phyloP scores from a whole-genome alignment of 169 alveolate species.

The Plasmodium adleri region DNA sequence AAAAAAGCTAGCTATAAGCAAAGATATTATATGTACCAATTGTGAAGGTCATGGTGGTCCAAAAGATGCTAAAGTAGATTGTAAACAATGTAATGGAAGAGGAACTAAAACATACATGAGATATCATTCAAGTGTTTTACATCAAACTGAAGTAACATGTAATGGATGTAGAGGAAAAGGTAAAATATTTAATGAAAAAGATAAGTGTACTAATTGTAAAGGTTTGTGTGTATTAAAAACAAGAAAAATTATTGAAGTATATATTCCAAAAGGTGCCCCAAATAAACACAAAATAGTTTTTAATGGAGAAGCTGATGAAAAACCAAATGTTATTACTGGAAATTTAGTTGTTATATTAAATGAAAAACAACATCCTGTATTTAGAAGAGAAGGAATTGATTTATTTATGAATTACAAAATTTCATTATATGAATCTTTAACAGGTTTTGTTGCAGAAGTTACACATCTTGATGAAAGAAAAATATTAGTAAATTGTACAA shows the following conservation, averaged over 20 bases:
- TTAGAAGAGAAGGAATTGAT: conserved; percentile 96
- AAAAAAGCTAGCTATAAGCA: conserved; percentile 93
- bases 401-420: conserved; percentile 92
- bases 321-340: conserved; percentile 96
- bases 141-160: conserved; percentile 93
- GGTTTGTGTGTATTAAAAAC: conserved; percentile 93
- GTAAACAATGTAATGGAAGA: conserved; percentile 96
- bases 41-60: conserved; percentile 99
- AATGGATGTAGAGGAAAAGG: conserved; percentile 95
- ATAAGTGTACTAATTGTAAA: conserved; percentile 93
- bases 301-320: conserved; percentile 97
- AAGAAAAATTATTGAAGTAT: conserved; percentile 93
- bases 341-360: conserved; percentile 91
- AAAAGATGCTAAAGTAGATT: conserved; percentile 92
- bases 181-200: conserved; percentile 88
- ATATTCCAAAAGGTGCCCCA: conserved; percentile 96
- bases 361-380: conserved; percentile 90
- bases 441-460: conserved; percentile 94
- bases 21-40: conserved; percentile 94
- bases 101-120: conserved; percentile 91
- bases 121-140: conserved; percentile 94
- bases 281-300: conserved; percentile 94
- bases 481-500: conserved; percentile 44
- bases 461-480: conserved; percentile 95
- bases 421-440: conserved; percentile 94